Evolutionary conservation across 257 asterid species (phyloP).

Genomic region (Nicotiana undulata): DNA sequence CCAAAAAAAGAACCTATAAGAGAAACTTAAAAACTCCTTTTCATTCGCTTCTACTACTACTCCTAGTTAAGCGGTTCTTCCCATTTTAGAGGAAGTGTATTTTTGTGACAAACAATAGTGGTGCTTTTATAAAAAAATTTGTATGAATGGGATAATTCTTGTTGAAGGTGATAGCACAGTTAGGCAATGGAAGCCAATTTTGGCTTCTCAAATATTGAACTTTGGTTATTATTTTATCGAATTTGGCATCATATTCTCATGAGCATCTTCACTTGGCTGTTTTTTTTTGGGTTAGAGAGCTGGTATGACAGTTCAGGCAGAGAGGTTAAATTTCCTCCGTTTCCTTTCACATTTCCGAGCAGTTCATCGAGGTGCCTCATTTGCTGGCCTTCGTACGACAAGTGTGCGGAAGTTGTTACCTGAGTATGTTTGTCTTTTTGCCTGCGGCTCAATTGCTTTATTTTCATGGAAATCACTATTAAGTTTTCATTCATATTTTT

Average conservation of each 20-base stretch:
- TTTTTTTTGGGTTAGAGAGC: slow-evolving; percentile 48
- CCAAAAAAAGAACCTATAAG: background rate
- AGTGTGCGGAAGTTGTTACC: slow-evolving; percentile 96
- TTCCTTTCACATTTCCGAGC: slow-evolving; percentile 93
- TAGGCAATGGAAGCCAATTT: background rate
- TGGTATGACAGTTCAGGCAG: slow-evolving; percentile 92
- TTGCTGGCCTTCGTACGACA: slow-evolving; percentile 98
- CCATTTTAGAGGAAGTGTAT: background rate
- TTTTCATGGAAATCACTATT: background rate
- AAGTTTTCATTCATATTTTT: slow-evolving; percentile 2
- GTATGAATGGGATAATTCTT: background rate
- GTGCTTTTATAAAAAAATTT: background rate
- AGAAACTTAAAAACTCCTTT: background rate
- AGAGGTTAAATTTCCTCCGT: slow-evolving; percentile 85
- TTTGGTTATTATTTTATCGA: background rate
- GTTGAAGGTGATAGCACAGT: background rate
- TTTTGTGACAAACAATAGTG: background rate
- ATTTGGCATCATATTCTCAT: slow-evolving; percentile 6
- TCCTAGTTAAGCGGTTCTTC: background rate
- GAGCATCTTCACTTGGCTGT: slow-evolving; percentile 13
- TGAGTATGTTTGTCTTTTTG: slow-evolving; percentile 56
- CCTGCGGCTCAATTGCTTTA: background rate
- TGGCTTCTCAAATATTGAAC: background rate
- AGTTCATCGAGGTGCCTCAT: slow-evolving; percentile 91
- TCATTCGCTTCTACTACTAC: background rate